phyloP scores from a whole-genome alignment of 2,329 filamentous ascomycete genomes.

The Coniochaeta hoffmannii region DNA sequence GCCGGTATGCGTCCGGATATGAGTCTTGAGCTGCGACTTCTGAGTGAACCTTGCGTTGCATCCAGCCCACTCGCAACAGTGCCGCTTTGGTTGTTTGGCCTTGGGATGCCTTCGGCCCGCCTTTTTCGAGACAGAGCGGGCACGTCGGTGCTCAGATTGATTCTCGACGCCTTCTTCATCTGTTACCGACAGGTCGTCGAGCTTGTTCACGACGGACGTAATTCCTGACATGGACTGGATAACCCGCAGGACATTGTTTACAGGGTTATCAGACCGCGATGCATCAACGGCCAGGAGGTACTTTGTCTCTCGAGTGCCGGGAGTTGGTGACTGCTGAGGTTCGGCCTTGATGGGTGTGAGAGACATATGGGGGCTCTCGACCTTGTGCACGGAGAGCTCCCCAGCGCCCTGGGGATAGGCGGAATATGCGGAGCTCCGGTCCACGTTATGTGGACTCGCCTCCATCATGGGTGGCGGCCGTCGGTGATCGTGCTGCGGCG shows the following conservation, averaged over 20 bases:
- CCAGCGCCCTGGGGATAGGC: not conserved
- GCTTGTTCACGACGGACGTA: conserved; percentile 17
- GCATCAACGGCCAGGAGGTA: conserved; percentile 31
- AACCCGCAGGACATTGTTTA: conserved; percentile 82
- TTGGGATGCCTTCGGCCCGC: no score
- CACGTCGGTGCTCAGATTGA: conserved; percentile 2
- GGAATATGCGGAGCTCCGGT: not conserved
- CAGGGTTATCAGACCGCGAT: conserved; percentile 70
- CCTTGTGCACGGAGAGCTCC: not conserved
- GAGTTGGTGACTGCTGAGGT: conserved; percentile 12
- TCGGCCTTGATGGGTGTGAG: conserved; percentile 30
- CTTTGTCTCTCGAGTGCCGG: not conserved
- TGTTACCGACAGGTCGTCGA: conserved; percentile 10
- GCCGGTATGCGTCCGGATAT: conserved; percentile 81
- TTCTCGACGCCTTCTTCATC: conserved; percentile 35
- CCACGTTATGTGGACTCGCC: conserved; percentile 11
- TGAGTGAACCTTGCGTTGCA: conserved; percentile 83
- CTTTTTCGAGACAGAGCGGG: not conserved
- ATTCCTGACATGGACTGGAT: conserved; percentile 62
- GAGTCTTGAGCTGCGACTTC: conserved; percentile 89
- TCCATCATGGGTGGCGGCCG: conserved; percentile 18
- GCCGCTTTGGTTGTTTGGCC: conserved; percentile 48
- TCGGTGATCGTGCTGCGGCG: conserved; percentile 17
- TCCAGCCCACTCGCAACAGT: conserved; percentile 63
- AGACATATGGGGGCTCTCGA: not conserved